Evolutionary conservation across 2,329 filamentous ascomycete species (phyloP).

Genomic region (Colletotrichum falcatum): DNA sequence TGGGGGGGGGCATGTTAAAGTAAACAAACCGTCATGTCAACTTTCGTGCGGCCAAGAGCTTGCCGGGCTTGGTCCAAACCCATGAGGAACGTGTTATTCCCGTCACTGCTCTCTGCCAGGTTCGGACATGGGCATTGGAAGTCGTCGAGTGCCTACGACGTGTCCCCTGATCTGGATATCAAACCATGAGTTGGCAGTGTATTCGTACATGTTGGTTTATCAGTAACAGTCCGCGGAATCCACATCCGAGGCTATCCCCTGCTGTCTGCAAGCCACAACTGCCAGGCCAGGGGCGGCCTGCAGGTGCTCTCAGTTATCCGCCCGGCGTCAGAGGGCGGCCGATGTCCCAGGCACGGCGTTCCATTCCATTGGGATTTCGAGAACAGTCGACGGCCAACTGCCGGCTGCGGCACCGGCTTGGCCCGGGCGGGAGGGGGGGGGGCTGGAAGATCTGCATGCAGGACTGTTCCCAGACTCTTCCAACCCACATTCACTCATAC

Average conservation of each 20-base stretch:
- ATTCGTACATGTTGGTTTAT: neutral
- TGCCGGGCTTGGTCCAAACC: neutral
- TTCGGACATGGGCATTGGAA: neutral
- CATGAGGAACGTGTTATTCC: accelerated
- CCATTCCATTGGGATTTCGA: constrained; percentile 15
- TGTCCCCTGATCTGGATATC: constrained; percentile 28
- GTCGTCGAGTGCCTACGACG: constrained; percentile 17
- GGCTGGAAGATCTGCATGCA: neutral
- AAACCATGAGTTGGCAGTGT: constrained; percentile 29
- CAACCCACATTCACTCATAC: neutral
- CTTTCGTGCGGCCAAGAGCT: too few species aligned
- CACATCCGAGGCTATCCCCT: constrained; percentile 26
- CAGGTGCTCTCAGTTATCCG: neutral
- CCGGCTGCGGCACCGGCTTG: neutral
- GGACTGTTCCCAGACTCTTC: neutral
- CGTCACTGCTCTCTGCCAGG: too few species aligned
- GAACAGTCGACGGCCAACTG: constrained; percentile 1
- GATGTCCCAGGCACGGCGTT: constrained; percentile 8
- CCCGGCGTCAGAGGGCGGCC: constrained; percentile 2
- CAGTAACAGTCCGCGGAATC: constrained; percentile 5
- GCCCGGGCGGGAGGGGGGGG: neutral
- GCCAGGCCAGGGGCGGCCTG: constrained; percentile 24
- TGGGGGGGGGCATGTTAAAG: neutral
- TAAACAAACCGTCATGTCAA: too few species aligned
- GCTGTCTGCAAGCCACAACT: constrained; percentile 17